These are phyloP conservation scores for Arthrobotrys conoides DNA, from an alignment of 2,329 filamentous ascomycete genomes.

Conservation along the genomic window DNA sequence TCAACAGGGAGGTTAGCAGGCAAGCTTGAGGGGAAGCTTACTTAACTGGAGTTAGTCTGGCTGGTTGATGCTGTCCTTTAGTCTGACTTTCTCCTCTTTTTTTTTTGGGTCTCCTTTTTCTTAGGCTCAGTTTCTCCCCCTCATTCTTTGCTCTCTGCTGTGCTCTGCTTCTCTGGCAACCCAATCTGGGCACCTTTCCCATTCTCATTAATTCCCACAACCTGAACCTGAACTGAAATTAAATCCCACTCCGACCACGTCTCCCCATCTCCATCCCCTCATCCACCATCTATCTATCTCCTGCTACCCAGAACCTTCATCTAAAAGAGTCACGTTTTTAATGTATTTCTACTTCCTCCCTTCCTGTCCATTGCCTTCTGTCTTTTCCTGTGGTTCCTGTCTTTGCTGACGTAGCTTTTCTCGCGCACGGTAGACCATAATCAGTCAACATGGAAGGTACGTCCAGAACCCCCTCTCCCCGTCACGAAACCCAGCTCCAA, in stretches of 20 bases:
- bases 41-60: conserved; percentile 1
- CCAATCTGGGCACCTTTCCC: conserved; percentile 15
- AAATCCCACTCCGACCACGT: conserved; percentile 64
- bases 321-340: conserved; percentile 55
- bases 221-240: conserved; percentile 62
- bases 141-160: background rate
- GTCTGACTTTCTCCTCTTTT: background rate
- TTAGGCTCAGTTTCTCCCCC: conserved; percentile 5
- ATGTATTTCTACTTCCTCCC: conserved; percentile 39
- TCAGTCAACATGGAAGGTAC: conserved; percentile 77
- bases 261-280: conserved; percentile 66
- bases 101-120: conserved; percentile 17
- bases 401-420: conserved; percentile 58
- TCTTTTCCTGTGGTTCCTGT: conserved; percentile 25
- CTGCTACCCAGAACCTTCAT: conserved; percentile 15
- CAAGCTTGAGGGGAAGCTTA: background rate
- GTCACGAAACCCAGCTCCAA: conserved; percentile 40
- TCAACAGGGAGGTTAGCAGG: background rate
- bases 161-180: background rate
- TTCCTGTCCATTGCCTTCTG: conserved; percentile 63
- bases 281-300: conserved; percentile 64
- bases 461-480: conserved; percentile 66
- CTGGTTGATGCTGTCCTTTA: background rate
- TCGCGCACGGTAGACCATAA: conserved; percentile 62
- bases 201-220: conserved; percentile 29